Percentiles rank a stretch among this genome's conserved stretches.
These are phyloP conservation scores for Dryas integrifolia DNA, from an alignment of 331 rosid species.

Conservation along the genomic window DNA sequence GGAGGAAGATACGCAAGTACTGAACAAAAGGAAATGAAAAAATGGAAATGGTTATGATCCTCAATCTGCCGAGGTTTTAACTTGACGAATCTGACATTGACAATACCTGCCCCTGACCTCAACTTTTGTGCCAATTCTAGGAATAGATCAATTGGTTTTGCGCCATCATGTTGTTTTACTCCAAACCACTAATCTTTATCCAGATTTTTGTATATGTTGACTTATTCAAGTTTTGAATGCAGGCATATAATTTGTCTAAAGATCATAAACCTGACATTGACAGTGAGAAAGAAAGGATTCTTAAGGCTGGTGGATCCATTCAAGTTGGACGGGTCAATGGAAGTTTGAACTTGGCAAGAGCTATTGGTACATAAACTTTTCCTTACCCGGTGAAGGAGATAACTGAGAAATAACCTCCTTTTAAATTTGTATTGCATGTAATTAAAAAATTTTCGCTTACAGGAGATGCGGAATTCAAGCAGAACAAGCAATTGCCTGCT, in stretches of 20 bases:
- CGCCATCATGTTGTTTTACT: neutral
- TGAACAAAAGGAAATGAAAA: neutral
- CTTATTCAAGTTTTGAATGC: slow-evolving; percentile 32
- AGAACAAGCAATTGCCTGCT: slow-evolving; percentile 66
- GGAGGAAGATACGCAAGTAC: neutral
- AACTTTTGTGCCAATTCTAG: slow-evolving; percentile 10
- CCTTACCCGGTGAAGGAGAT: neutral
- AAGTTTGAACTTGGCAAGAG: slow-evolving; percentile 86
- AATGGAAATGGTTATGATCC: neutral
- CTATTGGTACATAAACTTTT: slow-evolving; percentile 56
- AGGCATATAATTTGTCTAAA: slow-evolving; percentile 88
- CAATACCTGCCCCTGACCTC: neutral
- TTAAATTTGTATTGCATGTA: neutral
- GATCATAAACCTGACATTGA: slow-evolving; percentile 97
- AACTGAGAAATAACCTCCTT: slow-evolving; percentile 2
- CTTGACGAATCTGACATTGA: neutral
- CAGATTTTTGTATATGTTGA: slow-evolving; percentile 13
- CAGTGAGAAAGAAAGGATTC: slow-evolving; percentile 84
- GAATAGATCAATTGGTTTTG: neutral
- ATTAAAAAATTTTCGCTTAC: slow-evolving; percentile 31
- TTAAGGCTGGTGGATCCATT: slow-evolving; percentile 89
- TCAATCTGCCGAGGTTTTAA: neutral
- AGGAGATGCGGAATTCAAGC: slow-evolving; percentile 94
- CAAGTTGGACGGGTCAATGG: slow-evolving; percentile 97
- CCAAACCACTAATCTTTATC: slow-evolving; percentile 8